Evolutionary conservation across 208 protist species (phyloP).

Genomic region (Leishmania major): DNA sequence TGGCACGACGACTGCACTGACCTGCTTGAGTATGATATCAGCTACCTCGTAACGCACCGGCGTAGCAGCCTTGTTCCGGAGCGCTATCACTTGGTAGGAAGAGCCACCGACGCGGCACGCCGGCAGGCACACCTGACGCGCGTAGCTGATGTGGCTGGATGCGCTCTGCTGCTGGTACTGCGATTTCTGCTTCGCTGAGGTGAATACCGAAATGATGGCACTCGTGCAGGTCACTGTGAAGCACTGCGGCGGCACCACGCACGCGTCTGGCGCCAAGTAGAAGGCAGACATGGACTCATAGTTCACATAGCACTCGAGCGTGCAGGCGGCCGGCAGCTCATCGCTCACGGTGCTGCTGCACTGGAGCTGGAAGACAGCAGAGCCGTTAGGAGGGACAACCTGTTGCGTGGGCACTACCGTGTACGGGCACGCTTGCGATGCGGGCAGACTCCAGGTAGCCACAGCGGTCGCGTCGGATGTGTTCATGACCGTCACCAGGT

Average conservation of each 20-base stretch:
- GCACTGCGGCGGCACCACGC: slow-evolving; percentile 82
- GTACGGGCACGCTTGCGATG: slow-evolving; percentile 40
- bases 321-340: slow-evolving; percentile 12
- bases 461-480: slow-evolving; percentile 39
- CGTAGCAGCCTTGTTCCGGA: slow-evolving; percentile 65
- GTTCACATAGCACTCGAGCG: slow-evolving; percentile 92
- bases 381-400: slow-evolving; percentile 55
- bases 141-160: slow-evolving; percentile 12
- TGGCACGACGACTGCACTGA: slow-evolving; percentile 48
- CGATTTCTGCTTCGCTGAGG: slow-evolving; percentile 2
- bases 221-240: slow-evolving; percentile 64
- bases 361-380: slow-evolving; percentile 32
- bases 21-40: slow-evolving; percentile 40
- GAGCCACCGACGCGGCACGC: slow-evolving; percentile 41
- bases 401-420: slow-evolving; percentile 53
- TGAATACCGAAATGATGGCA: background rate
- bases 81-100: slow-evolving; percentile 60
- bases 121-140: slow-evolving; percentile 51
- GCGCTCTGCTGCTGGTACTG: slow-evolving; percentile 1
- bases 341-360: slow-evolving; percentile 12
- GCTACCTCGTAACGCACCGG: slow-evolving; percentile 52
- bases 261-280: slow-evolving; percentile 60
- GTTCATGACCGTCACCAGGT: slow-evolving; percentile 77
- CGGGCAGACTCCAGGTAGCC: slow-evolving; percentile 79
- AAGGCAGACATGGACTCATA: slow-evolving; percentile 89